phyloP scores from a whole-genome alignment of 164 flowering plant genomes.

The Amborella trichopoda region DNA sequence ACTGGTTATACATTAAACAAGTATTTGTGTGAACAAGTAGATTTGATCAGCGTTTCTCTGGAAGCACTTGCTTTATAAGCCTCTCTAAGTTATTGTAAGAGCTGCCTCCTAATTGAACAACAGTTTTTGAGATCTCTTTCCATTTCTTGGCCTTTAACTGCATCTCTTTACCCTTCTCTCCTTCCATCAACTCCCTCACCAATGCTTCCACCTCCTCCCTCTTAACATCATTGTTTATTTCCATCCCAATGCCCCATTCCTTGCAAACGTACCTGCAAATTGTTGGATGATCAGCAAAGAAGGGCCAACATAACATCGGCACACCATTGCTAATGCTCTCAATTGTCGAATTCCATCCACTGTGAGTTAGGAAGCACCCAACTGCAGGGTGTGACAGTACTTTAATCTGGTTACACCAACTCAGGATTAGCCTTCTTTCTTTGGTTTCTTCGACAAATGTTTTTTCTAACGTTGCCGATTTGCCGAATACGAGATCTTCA shows the following conservation, averaged over 20 bases:
- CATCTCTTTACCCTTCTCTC: constrained; percentile 21
- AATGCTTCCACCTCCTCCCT: constrained; percentile 16
- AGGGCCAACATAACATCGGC: constrained; percentile 24
- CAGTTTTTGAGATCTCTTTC: constrained; percentile 10
- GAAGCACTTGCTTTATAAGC: constrained; percentile 12
- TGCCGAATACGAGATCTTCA: constrained; percentile 35
- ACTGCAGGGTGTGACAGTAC: constrained; percentile 25
- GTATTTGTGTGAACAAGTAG: too few species aligned
- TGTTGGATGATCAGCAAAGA: constrained; percentile 16
- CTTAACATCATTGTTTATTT: constrained; percentile 10
- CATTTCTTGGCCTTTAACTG: constrained; percentile 12
- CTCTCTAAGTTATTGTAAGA: constrained; percentile 12
- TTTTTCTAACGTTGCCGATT: constrained; percentile 4
- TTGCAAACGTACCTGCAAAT: constrained; percentile 13
- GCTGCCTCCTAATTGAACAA: constrained; percentile 7
- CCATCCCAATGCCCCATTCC: constrained; percentile 18
- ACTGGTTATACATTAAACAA: too few species aligned
- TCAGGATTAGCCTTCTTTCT: constrained; percentile 4
- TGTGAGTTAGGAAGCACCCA: constrained; percentile 24
- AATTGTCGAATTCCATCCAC: constrained; percentile 27
- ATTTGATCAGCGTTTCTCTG: neutral
- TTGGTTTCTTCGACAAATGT: constrained; percentile 5
- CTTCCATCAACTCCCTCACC: constrained; percentile 20
- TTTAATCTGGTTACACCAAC: constrained; percentile 29
- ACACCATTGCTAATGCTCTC: constrained; percentile 18